Base-by-base conservation (phyloP, 225 moss, liverwort and hornwort species). In the Antitrichia curtipendula region DNA sequence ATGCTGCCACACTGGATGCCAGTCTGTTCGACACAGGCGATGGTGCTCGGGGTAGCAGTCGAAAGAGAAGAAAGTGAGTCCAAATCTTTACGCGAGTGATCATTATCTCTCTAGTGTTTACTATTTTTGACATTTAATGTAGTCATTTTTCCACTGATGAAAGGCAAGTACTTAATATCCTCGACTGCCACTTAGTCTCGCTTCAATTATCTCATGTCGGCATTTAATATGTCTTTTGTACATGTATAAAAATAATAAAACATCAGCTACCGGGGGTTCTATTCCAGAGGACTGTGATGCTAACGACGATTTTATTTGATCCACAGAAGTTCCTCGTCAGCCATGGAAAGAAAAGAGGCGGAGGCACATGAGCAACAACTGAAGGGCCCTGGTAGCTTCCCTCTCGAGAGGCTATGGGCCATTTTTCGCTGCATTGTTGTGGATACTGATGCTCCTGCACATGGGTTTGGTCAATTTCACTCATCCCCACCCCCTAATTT, bases 1-100 rank as follows among this genome's bases (percentile, higher is more conserved):
- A 99, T 90, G 96, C 96, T 78, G 93, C 97, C 40, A 96, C 96
- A 78, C 75, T 95, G 78, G 98, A 98, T 90, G 97, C 95, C 83
- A 93, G 94, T 86, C 85, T 97, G 45, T 97, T 99, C 81, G 98
- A 96, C 86, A 71, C 94, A 23, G 95, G 95, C 52, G 97, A 96
- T 80, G 94, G 86, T 83, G 64, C 64, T 40, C 91, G 88, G 50
- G 85, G 88, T 60, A 90, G 87, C 71, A 89, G 82, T 85, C 93
- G 89, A 79, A 94, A 92, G 78, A 91, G 91, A 80, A 93, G 94
- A 87, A 95, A 94, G 93, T 95, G 69, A 94, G 91, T 83, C 50
- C 25, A 56, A 78, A 64, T 58, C 78, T 61, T 77, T 78, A 19
- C 12, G 7, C 19, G 8, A 24, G 45, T 84, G 41, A 34, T 41